These are phyloP conservation scores for Daldinia eschscholtzii DNA, from an alignment of 2,329 filamentous ascomycete species.

Conservation along the genomic window DNA sequence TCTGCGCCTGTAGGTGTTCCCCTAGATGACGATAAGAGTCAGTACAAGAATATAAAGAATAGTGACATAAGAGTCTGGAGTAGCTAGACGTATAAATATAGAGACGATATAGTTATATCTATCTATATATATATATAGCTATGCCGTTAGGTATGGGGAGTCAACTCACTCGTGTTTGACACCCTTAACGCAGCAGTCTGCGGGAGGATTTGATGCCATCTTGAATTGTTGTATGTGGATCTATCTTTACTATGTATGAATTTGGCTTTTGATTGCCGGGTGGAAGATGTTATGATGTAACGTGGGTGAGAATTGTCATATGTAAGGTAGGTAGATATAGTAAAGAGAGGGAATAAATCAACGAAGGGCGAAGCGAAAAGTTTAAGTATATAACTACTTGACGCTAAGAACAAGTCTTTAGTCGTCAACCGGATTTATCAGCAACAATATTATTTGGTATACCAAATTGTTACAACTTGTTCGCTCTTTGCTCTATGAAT, in stretches of 20 bases:
- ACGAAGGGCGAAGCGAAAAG: background rate
- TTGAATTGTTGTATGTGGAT: conserved; percentile 11
- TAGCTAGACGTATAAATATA: background rate
- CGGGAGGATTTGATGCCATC: conserved; percentile 68
- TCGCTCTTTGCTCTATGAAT: background rate
- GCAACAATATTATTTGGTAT: background rate
- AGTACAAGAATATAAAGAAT: background rate
- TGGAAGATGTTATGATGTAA: background rate
- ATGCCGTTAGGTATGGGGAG: background rate
- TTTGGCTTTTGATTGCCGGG: background rate
- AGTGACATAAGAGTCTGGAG: background rate
- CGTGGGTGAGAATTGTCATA: background rate
- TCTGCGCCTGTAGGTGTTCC: conserved; percentile 62
- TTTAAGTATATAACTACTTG: conserved; percentile 6
- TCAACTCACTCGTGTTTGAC: conserved; percentile 65
- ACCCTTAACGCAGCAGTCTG: conserved; percentile 65
- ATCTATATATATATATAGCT: background rate
- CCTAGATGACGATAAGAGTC: conserved; percentile 49
- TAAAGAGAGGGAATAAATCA: background rate
- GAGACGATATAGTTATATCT: background rate
- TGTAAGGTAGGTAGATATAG: background rate
- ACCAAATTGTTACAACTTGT: background rate
- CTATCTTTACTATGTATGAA: background rate
- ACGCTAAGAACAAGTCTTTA: background rate
- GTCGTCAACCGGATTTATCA: conserved; percentile 8